Base-by-base conservation (phyloP, 129 eudicot species). In the Chrysanthemum lavandulifolium region DNA sequence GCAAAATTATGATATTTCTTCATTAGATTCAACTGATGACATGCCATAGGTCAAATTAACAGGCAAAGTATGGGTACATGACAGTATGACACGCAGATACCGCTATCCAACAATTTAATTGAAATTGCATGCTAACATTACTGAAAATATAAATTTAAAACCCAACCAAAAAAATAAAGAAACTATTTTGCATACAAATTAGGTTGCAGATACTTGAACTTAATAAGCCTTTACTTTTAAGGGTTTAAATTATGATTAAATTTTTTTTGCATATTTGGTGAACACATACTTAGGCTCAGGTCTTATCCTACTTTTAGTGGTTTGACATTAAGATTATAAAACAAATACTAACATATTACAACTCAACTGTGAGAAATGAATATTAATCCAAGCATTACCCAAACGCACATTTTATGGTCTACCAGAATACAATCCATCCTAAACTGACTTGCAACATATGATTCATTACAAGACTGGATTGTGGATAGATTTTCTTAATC, bases 1-100 rank as follows among this genome's bases (percentile, higher is more conserved):
- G 81, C 61, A 65, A 65, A 70, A 71, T 6, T 25, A 58, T 3
- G 23, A 76, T 55, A 7, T 11, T 65, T 61, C 54, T 68, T 54
- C 56, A 65, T 72, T 61, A 72, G 61, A 66, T 72, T 36, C 47
- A 54, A 36, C 54, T 48, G 10, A 31, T 5, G 3, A 27, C 7
- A 27, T 0, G 7, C 47, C 10, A 14, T 33, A 8, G 3, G n/a
- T 53, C 58, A 57, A 56, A 56, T 13, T 15, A 56, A 6, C 15
- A 56, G 47, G 10, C 10, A 40, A 7, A 7, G 19, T 58, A 21
- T 10, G 33, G 61, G 29, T 10, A 9, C 64, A 23, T 3, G 48
- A 13, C 13, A 61, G 21, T 19, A 19, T 19, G 21, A 19, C 21
- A 19, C 6, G 48, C 23, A 12, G 43, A 13, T 13, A 29, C 16